These are phyloP conservation scores for Colletotrichum musae DNA, from an alignment of 2,329 filamentous ascomycete genomes.

Conservation along the genomic window DNA sequence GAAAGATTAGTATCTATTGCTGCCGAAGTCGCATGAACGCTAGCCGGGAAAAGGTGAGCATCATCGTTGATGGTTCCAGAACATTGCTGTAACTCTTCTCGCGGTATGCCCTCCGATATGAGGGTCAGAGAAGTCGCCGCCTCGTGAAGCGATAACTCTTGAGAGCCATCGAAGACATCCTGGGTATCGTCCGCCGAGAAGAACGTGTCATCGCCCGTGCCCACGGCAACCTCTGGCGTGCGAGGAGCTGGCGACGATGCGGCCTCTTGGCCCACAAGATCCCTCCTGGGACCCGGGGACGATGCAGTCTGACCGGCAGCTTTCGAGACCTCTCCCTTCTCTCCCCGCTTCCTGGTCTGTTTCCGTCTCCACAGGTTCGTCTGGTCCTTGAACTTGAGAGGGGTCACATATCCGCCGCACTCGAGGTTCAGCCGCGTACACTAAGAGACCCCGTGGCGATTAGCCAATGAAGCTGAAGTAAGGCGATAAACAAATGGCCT, in stretches of 20 bases:
- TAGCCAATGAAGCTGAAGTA: background rate
- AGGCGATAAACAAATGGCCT: background rate
- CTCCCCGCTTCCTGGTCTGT: slow-evolving; percentile 11
- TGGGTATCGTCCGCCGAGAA: slow-evolving; percentile 7
- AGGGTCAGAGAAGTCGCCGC: slow-evolving; percentile 18
- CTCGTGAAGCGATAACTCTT: slow-evolving; percentile 15
- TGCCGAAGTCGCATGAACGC: background rate
- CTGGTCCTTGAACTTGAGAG: slow-evolving; percentile 31
- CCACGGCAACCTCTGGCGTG: background rate
- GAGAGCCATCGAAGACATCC: background rate
- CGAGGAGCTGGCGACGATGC: background rate
- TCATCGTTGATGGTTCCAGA: background rate
- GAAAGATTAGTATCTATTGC: too few species aligned
- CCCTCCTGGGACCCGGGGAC: background rate
- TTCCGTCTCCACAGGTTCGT: slow-evolving; percentile 20
- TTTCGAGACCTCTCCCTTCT: background rate
- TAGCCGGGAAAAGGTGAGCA: background rate
- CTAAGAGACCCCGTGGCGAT: background rate
- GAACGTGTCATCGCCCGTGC: slow-evolving; percentile 6
- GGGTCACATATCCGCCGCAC: slow-evolving; percentile 24
- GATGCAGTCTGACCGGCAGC: background rate
- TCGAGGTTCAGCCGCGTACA: slow-evolving; percentile 20
- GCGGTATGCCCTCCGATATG: slow-evolving; percentile 15
- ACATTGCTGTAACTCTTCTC: background rate
- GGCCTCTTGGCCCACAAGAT: background rate